Conservation (phyloP, 2,329 filamentous ascomycete genomes). For the Aschersonia sp. region DNA sequence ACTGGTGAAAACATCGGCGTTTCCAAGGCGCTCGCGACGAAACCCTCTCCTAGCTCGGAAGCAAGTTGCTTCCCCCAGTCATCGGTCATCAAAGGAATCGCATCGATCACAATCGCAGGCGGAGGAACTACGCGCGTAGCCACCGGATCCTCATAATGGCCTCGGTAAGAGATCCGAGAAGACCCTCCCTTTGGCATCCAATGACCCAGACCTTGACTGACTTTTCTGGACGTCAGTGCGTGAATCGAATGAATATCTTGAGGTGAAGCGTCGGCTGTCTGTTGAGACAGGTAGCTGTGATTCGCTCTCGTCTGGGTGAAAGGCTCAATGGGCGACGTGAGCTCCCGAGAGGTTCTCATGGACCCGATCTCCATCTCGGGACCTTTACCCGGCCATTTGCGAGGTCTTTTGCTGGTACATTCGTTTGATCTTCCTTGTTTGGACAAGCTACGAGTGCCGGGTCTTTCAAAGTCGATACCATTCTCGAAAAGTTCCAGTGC, state of each 20-base stretch:
- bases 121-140: no score
- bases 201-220: constrained; percentile 2
- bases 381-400: no score
- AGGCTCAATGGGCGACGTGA: no score
- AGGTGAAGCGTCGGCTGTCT: not conserved
- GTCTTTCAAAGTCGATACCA: constrained; percentile 14
- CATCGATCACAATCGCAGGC: not conserved
- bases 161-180: not conserved
- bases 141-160: not conserved
- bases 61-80: not conserved
- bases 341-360: no score
- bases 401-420: no score
- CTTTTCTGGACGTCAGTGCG: not conserved
- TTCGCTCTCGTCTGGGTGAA: no score
- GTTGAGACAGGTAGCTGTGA: no score
- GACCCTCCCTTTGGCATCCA: constrained; percentile 4
- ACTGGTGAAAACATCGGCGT: no score
- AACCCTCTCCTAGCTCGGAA: not conserved
- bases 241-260: not conserved
- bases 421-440: constrained; percentile 1
- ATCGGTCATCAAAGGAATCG: not conserved
- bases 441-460: constrained; percentile 1
- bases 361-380: no score
- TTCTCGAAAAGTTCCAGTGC: constrained; percentile 17
- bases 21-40: not conserved